These are phyloP conservation scores for Conoideocrella luteorostrata DNA, from an alignment of 2,329 filamentous ascomycete genomes.

Conservation along the genomic window DNA sequence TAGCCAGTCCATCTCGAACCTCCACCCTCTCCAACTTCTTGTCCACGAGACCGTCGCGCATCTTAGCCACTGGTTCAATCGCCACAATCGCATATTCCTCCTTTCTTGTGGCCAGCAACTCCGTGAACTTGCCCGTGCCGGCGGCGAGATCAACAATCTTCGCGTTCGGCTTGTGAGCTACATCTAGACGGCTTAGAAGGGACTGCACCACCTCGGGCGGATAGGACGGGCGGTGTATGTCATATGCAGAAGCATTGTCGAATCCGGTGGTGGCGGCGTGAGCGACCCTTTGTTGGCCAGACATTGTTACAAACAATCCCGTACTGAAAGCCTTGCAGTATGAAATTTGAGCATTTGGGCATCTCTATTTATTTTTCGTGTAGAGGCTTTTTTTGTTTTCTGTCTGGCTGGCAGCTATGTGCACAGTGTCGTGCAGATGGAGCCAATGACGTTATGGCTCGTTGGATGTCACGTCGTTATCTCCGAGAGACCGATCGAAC, in stretches of 20 bases:
- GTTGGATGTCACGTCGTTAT: not conserved
- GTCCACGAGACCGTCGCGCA: conserved; percentile 53
- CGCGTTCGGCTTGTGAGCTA: conserved; percentile 40
- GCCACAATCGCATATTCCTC: conserved; percentile 57
- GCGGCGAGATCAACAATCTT: conserved; percentile 59
- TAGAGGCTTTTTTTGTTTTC: too few relatives aligned
- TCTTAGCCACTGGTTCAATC: conserved; percentile 58
- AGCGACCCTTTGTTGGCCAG: conserved; percentile 33
- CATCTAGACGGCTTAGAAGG: conserved; percentile 49
- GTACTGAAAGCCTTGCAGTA: too few relatives aligned
- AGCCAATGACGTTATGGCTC: too few relatives aligned
- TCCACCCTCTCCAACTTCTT: conserved; percentile 52
- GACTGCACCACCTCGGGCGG: conserved; percentile 48
- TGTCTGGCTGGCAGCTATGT: too few relatives aligned
- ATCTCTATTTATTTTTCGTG: too few relatives aligned
- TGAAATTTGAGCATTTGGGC: too few relatives aligned
- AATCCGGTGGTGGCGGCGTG: conserved; percentile 50
- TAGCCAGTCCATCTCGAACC: conserved; percentile 52
- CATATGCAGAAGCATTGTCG: conserved; percentile 57
- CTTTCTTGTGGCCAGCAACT: conserved; percentile 48
- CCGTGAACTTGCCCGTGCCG: conserved; percentile 66
- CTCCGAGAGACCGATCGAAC: conserved; percentile 4
- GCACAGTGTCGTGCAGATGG: too few relatives aligned
- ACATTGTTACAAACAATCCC: conserved; percentile 10
- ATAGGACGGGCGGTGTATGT: conserved; percentile 63